A percentile compares a stretch with the other conserved stretches of the same genome.
These are phyloP conservation scores for Cubamyces sp. DNA, from an alignment of 768 basidiomycete species.

Conservation along the genomic window DNA sequence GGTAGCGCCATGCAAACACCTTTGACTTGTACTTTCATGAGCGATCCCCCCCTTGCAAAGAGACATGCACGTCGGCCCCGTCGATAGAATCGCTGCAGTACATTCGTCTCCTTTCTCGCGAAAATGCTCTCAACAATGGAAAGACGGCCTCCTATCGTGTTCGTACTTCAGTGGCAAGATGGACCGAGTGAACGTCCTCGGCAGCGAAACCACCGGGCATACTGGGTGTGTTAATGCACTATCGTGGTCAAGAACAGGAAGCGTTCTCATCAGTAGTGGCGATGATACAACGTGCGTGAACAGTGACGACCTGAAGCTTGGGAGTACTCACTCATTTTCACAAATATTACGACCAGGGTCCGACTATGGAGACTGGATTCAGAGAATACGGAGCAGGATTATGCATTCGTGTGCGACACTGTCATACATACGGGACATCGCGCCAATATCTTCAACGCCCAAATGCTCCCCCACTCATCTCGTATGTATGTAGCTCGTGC, in stretches of 20 bases:
- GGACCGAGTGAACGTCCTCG: constrained; percentile 78
- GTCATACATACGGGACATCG: constrained; percentile 81
- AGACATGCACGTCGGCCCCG: background rate
- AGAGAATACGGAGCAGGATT: constrained; percentile 47
- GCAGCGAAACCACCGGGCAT: constrained; percentile 60
- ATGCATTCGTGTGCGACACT: constrained; percentile 66
- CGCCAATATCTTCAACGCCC: constrained; percentile 84
- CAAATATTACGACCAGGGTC: constrained; percentile 46
- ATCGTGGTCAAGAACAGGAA: constrained; percentile 71
- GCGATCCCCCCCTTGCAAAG: background rate
- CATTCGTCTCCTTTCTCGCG: background rate
- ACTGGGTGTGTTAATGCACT: constrained; percentile 80
- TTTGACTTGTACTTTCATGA: background rate
- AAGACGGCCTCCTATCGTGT: constrained; percentile 25
- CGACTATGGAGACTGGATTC: constrained; percentile 78
- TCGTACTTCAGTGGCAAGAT: constrained; percentile 34
- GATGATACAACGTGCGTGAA: constrained; percentile 68
- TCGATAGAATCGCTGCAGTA: background rate
- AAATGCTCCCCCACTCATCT: constrained; percentile 79
- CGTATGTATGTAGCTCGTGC: constrained; percentile 58
- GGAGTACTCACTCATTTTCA: constrained; percentile 4
- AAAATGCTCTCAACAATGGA: constrained; percentile 5
- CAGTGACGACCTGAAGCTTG: background rate
- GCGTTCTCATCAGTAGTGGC: constrained; percentile 68
- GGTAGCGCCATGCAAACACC: background rate